Percentiles rank a stretch among this genome's conserved stretches.
These are phyloP conservation scores for Oenanthe sinensis DNA, from an alignment of 129 eudicot species.

Conservation along the genomic window DNA sequence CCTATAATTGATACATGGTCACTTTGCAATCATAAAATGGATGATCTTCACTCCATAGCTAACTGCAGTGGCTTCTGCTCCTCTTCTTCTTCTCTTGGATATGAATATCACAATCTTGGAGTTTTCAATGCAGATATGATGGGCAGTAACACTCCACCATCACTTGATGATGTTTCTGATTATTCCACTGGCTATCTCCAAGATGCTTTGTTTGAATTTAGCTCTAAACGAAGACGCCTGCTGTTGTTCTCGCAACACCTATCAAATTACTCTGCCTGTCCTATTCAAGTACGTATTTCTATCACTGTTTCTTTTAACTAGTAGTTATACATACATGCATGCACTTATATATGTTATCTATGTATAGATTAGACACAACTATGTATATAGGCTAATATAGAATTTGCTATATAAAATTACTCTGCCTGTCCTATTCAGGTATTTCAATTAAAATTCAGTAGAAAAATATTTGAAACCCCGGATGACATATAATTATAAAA, in stretches of 20 bases:
- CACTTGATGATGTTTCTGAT: constrained; percentile 27
- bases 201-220: constrained; percentile 85
- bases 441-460: too few relatives aligned
- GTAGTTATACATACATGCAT: background rate
- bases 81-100: constrained; percentile 45
- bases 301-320: background rate
- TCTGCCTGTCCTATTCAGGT: too few relatives aligned
- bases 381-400: background rate
- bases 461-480: too few relatives aligned
- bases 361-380: background rate
- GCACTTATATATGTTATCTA: background rate
- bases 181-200: constrained; percentile 77
- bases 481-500: too few relatives aligned
- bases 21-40: constrained; percentile 25
- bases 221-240: constrained; percentile 65
- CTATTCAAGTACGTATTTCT: constrained; percentile 29
- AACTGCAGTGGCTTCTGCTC: constrained; percentile 22
- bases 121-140: constrained; percentile 57
- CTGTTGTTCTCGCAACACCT: constrained; percentile 29
- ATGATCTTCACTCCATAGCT: constrained; percentile 61
- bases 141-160: constrained; percentile 32
- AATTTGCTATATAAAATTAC: too few relatives aligned
- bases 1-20: background rate
- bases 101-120: constrained; percentile 57
- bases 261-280: constrained; percentile 11